A percentile compares a stretch with the other conserved stretches of the same genome.
Conservation (phyloP, 768 basidiomycete species). For the Agaricus sinodeliciosus region DNA sequence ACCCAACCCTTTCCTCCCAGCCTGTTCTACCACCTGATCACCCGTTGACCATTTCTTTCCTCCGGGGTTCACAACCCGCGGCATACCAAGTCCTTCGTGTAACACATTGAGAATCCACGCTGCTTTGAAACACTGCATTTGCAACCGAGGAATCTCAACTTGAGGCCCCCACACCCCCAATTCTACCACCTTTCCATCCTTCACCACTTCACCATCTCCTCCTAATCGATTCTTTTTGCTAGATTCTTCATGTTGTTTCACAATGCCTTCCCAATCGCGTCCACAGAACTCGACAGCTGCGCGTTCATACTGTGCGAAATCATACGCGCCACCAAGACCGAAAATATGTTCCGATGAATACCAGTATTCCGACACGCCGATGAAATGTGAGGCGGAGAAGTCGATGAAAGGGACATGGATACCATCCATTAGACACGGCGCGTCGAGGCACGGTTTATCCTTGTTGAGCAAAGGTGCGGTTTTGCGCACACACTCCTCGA, state of each 20-base stretch:
- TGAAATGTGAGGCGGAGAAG: constrained; percentile 89
- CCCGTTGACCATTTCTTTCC: constrained; percentile 70
- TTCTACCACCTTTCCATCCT: constrained; percentile 54
- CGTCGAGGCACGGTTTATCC: constrained; percentile 70
- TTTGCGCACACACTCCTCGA: constrained; percentile 70
- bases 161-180: constrained; percentile 63
- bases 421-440: constrained; percentile 91
- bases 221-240: constrained; percentile 40
- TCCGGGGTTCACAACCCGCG: constrained; percentile 79
- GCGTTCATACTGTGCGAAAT: constrained; percentile 93
- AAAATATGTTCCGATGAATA: constrained; percentile 98
- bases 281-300: constrained; percentile 84
- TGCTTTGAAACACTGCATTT: constrained; percentile 99
- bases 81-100: constrained; percentile 94
- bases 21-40: constrained; percentile 68
- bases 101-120: constrained; percentile 97
- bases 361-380: constrained; percentile 99
- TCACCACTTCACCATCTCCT: constrained; percentile 60
- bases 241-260: constrained; percentile 57
- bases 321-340: constrained; percentile 90
- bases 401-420: constrained; percentile 92
- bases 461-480: constrained; percentile 83
- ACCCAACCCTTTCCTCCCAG: constrained; percentile 77
- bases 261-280: constrained; percentile 71
- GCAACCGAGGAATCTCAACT: constrained; percentile 77